phyloP scores from a whole-genome alignment of 495 filamentous ascomycete genomes.

The Viridothelium virens region DNA sequence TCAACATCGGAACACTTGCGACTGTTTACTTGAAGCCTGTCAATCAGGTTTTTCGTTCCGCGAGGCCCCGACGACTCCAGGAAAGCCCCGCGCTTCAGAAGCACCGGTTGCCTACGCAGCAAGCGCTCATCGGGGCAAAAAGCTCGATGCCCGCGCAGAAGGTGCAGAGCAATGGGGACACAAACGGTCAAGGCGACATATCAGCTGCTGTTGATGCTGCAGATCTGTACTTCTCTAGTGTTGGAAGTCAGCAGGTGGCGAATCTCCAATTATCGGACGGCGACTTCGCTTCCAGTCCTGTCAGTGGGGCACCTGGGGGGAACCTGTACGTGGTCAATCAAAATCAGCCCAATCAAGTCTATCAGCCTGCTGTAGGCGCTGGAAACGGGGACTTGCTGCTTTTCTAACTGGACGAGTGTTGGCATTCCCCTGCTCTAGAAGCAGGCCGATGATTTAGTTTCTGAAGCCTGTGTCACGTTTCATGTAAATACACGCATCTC shows the following conservation, averaged over 20 bases:
- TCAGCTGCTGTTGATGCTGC: conserved; percentile 70
- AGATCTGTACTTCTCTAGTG: conserved; percentile 74
- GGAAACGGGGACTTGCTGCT: conserved; percentile 27
- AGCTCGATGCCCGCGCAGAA: conserved; percentile 18
- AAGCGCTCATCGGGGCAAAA: conserved; percentile 24
- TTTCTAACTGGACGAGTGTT: conserved; percentile 12
- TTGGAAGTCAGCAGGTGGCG: conserved; percentile 64
- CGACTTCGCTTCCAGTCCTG: conserved; percentile 40
- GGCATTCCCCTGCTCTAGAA: background rate
- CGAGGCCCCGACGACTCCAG: conserved; percentile 65
- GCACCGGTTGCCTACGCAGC: conserved; percentile 44
- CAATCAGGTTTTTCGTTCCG: conserved; percentile 91
- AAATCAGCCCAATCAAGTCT: conserved; percentile 52
- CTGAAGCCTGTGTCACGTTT: background rate
- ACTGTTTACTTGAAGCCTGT: conserved; percentile 98
- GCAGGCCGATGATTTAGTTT: background rate
- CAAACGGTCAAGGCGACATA: conserved; percentile 40
- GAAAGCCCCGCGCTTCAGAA: conserved; percentile 82
- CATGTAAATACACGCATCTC: background rate
- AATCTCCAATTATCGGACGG: conserved; percentile 48
- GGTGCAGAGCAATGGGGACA: conserved; percentile 24
- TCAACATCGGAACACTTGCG: conserved; percentile 90
- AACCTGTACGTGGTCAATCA: conserved; percentile 59
- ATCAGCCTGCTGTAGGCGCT: conserved; percentile 37
- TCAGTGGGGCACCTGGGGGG: conserved; percentile 27